Evolutionary conservation across 2,329 filamentous ascomycete species (phyloP), one percentile per base, ranked within the genome.

Genomic region (Penicillium palitans): DNA sequence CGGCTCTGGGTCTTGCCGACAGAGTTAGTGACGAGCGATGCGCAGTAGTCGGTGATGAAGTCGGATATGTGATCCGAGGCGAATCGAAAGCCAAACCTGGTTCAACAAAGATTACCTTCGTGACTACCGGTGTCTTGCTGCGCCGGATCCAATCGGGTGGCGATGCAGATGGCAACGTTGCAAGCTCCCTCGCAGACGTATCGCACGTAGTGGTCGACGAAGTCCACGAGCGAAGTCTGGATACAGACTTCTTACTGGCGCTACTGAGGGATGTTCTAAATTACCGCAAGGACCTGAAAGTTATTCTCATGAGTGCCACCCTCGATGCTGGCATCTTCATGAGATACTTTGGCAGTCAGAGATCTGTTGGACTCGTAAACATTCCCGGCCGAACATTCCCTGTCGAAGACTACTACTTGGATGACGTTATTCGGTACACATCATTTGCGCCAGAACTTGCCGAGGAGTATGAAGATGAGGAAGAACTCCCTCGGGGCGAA

Each of bases 201-300:
- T 97, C 90, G 66, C 95, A 99, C 72, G 86, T 99, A 8, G 90
- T 98, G 19, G 92, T 98, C 45, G 93, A 99, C 72, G 93, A 99
- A 75, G 93, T 98, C 3, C 93, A 99, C 77, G 93, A 99, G 75
- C 87, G 93, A 55, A 96, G 91, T 76, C 80, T 99, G 10, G 95
- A 98, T 70, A 97, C 93, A 0, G 93, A 99, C 72, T 97, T 99
- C 70, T 80, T 98, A 10, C 82, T 99, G 52, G 92, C 93, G 44
- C 83, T 99, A 51, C 80, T 99, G 35, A 86, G 91, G 55, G 90
- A 96, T 71, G 90, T 96, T 7, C 76, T 97, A 63, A 84, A 83
- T 58, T 81, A 82, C 64, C 84, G 90, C 49, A 88, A 87, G 67
- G 90, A 96, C 62, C 83, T 98, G 39, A 96, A 93, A 74, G 83